Conservation (phyloP, 306 rosid genomes). For the Trifolium pratense region DNA sequence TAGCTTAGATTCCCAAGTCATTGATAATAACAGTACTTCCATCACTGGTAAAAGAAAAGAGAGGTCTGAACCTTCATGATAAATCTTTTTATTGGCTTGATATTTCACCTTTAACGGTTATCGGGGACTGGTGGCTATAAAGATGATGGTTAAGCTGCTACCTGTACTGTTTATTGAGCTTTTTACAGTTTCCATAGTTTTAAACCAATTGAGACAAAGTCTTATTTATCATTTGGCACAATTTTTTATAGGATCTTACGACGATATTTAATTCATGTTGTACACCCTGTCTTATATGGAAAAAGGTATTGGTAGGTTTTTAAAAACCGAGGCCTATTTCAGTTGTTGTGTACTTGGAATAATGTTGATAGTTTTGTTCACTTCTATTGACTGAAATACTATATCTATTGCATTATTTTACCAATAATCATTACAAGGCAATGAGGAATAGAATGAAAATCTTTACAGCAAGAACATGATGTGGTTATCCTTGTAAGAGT, state of each 20-base stretch:
- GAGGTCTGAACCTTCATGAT: conserved; percentile 56
- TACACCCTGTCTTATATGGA: background rate
- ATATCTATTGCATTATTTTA: no score
- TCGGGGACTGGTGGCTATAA: background rate
- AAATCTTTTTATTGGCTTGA: conserved; percentile 4
- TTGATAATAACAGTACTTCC: conserved; percentile 37
- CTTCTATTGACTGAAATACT: background rate
- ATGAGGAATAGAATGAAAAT: no score
- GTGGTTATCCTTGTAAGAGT: no score
- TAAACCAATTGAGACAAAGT: background rate
- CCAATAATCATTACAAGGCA: no score
- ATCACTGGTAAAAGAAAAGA: conserved; percentile 74
- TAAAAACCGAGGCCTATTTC: conserved; percentile 3
- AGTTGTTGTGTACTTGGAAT: background rate
- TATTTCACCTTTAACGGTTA: conserved; percentile 13
- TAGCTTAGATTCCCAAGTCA: conserved; percentile 37
- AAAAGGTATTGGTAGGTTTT: conserved; percentile 1
- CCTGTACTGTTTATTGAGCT: conserved; percentile 4
- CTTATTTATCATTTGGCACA: background rate
- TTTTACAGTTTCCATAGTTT: conserved; percentile 19
- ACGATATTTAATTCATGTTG: background rate
- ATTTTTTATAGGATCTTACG: background rate
- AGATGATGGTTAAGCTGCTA: conserved; percentile 17
- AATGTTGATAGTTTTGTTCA: background rate
- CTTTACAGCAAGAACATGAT: no score